phyloP scores from a whole-genome alignment of 495 filamentous ascomycete species.

The Pyrenopolyporus hunteri region DNA sequence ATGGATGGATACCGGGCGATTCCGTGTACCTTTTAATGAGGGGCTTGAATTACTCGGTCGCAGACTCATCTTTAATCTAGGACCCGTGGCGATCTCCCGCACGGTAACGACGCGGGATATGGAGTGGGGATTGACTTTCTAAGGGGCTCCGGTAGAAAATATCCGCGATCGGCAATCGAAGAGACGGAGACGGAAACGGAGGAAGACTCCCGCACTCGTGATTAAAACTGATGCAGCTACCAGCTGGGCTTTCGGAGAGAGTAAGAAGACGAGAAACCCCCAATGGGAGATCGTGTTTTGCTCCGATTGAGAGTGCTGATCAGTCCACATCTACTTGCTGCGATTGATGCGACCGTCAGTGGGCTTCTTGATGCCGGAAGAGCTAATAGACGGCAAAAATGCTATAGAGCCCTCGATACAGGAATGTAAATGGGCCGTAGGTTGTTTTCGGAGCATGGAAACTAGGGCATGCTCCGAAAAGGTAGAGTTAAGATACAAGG shows the following conservation, averaged over 20 bases:
- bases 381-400: neutral
- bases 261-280: too few species aligned
- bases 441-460: neutral
- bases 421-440: neutral
- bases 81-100: conserved; percentile 6
- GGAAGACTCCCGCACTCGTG: too few species aligned
- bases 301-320: too few species aligned
- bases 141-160: too few species aligned
- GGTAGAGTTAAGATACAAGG: conserved; percentile 10
- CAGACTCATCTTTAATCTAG: conserved; percentile 1
- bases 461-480: neutral
- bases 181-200: too few species aligned
- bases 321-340: too few species aligned
- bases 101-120: neutral
- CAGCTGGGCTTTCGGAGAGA: too few species aligned
- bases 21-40: conserved; percentile 24
- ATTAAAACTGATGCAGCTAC: too few species aligned
- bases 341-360: neutral
- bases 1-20: conserved; percentile 25
- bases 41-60: conserved; percentile 31
- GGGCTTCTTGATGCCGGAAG: neutral
- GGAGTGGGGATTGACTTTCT: too few species aligned
- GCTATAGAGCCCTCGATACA: neutral
- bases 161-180: too few species aligned
- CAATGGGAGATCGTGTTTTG: neutral